Evolutionary conservation across 352 stramenopile species (phyloP).

Genomic region (Plasmopara halstedii): DNA sequence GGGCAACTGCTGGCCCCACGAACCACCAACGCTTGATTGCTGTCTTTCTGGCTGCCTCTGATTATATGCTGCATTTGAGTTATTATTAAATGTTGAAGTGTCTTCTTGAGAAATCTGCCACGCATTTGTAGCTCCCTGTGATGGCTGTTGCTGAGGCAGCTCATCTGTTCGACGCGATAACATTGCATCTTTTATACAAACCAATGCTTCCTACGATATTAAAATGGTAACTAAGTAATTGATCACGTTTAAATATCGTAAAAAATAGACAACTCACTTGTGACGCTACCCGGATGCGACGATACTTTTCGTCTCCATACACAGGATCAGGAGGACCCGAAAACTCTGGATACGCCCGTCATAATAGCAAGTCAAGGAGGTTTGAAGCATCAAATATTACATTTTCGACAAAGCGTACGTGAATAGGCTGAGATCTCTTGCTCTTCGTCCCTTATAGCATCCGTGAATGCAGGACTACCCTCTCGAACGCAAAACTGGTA

Average conservation of each 20-base stretch:
- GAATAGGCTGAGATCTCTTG: conserved; percentile 59
- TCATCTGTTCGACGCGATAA: conserved; percentile 36
- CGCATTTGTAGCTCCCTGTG: conserved; percentile 13
- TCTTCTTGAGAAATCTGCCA: conserved; percentile 20
- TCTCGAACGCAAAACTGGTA: conserved; percentile 71
- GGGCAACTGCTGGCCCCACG: conserved; percentile 37
- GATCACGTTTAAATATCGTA: conserved; percentile 5
- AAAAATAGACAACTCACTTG: conserved; percentile 29
- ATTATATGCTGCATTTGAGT: conserved; percentile 11
- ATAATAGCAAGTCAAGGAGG: conserved; percentile 4
- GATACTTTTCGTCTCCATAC: conserved; percentile 78
- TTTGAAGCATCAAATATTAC: not conserved
- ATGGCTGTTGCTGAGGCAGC: conserved; percentile 5
- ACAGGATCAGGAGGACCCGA: conserved; percentile 65
- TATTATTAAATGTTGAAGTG: conserved; percentile 12
- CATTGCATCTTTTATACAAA: conserved; percentile 68
- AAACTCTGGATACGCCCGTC: conserved; percentile 52
- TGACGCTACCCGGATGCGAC: conserved; percentile 69
- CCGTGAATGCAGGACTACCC: conserved; percentile 47
- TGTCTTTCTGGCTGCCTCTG: conserved; percentile 19
- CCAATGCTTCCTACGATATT: conserved; percentile 49
- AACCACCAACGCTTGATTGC: conserved; percentile 26
- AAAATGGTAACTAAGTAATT: conserved; percentile 11
- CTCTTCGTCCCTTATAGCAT: conserved; percentile 61
- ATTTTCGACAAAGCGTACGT: conserved; percentile 18